Evolutionary conservation across 768 basidiomycete species (phyloP).

Genomic region (Suillus weaverae): DNA sequence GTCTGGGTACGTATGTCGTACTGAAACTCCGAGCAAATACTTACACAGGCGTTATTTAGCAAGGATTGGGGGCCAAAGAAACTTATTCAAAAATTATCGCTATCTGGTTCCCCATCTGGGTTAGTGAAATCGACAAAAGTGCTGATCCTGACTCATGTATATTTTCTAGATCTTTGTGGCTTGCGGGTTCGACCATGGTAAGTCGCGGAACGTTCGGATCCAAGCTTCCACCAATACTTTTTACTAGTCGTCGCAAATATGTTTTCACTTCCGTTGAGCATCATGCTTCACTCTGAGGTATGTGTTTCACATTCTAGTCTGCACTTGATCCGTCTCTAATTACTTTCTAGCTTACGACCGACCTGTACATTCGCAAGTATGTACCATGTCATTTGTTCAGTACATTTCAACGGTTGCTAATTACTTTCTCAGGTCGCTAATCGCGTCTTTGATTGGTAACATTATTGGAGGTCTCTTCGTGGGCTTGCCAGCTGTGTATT

Average conservation of each 20-base stretch:
- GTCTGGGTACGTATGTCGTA: constrained; percentile 56
- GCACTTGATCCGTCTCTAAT: constrained; percentile 36
- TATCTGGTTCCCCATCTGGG: constrained; percentile 77
- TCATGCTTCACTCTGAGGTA: constrained; percentile 69
- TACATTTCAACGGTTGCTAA: not conserved
- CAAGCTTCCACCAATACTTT: not conserved
- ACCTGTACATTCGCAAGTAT: constrained; percentile 67
- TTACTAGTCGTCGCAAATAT: constrained; percentile 67
- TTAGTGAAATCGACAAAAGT: constrained; percentile 25
- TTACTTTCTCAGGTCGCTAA: constrained; percentile 47
- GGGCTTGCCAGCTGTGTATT: constrained; percentile 62
- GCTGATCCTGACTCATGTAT: not conserved
- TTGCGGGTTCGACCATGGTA: constrained; percentile 71
- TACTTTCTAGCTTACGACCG: constrained; percentile 21
- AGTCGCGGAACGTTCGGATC: constrained; percentile 13
- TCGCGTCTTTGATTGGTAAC: constrained; percentile 68
- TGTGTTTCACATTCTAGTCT: constrained; percentile 22
- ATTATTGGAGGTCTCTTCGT: constrained; percentile 65
- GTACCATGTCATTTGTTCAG: constrained; percentile 16
- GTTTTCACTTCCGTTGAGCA: constrained; percentile 70
- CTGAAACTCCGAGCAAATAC: constrained; percentile 3
- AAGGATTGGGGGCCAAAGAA: constrained; percentile 66
- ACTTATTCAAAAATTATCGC: constrained; percentile 70
- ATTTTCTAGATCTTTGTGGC: constrained; percentile 61
- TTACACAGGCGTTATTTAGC: constrained; percentile 38